Conservation (phyloP, 2,329 filamentous ascomycete species). For the Alternaria infectoria region DNA sequence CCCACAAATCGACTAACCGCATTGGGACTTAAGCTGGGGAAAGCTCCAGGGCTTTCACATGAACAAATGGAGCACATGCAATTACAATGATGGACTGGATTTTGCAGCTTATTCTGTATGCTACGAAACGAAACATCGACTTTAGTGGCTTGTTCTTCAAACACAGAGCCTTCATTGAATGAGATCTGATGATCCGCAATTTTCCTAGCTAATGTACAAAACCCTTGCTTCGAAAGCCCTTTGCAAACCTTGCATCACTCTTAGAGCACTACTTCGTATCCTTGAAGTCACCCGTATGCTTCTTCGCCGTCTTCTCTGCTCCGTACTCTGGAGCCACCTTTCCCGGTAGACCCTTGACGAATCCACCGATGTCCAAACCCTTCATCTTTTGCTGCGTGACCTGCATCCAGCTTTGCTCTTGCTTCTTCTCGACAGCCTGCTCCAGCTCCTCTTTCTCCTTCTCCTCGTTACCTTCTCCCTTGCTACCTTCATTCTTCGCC, state of each 20-base stretch:
- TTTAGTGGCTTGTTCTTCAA: not conserved
- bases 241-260: not conserved
- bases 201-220: not conserved
- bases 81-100: not conserved
- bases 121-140: not conserved
- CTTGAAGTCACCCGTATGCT: not conserved
- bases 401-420: conserved; percentile 52
- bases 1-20: conserved; percentile 20
- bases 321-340: not conserved
- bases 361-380: conserved; percentile 22
- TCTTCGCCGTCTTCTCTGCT: conserved; percentile 1
- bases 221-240: not conserved
- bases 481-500: conserved; percentile 32
- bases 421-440: conserved; percentile 53
- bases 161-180: not conserved
- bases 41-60: conserved; percentile 16
- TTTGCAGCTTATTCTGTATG: not conserved
- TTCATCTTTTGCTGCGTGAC: conserved; percentile 53
- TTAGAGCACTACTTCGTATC: not conserved
- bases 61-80: not conserved
- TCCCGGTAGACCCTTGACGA: conserved; percentile 6
- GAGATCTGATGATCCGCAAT: not conserved
- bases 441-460: conserved; percentile 49
- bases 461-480: conserved; percentile 27
- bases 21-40: conserved; percentile 10